Conservation (phyloP, 495 filamentous ascomycete species). For the Aspergillus bertholletiae region DNA sequence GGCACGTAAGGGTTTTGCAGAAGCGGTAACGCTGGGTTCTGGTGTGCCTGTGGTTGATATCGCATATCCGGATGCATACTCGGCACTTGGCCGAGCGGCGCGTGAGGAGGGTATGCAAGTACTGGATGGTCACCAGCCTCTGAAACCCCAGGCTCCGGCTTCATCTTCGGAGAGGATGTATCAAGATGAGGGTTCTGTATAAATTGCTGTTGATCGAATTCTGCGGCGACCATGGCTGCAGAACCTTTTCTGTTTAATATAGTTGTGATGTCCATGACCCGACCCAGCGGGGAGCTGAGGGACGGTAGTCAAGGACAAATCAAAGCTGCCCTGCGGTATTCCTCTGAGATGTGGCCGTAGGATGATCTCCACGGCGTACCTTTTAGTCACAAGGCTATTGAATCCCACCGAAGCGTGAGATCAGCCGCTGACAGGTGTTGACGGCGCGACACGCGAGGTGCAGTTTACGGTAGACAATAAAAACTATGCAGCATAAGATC, state of each 20-base stretch:
- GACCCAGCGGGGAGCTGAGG: conserved; percentile 32
- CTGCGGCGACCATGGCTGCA: conserved; percentile 49
- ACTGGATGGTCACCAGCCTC: conserved; percentile 65
- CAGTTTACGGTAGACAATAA: not conserved
- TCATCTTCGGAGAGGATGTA: conserved; percentile 42
- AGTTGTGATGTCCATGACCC: conserved; percentile 68
- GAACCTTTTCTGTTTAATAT: conserved; percentile 64
- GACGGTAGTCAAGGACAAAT: conserved; percentile 33
- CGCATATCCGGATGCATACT: conserved; percentile 47
- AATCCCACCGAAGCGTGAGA: too few relatives aligned
- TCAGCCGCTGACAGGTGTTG: too few relatives aligned
- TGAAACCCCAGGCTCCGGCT: conserved; percentile 66
- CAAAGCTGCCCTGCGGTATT: conserved; percentile 16
- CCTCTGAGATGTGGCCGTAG: conserved; percentile 19
- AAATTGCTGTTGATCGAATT: conserved; percentile 53
- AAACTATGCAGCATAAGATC: not conserved
- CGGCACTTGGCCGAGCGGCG: conserved; percentile 45
- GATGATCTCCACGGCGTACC: conserved; percentile 12
- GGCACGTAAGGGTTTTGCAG: conserved; percentile 49
- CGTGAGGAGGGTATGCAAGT: conserved; percentile 53
- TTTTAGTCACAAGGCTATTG: not conserved
- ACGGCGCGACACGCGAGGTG: too few relatives aligned
- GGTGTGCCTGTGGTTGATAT: conserved; percentile 52
- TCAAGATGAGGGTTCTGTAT: conserved; percentile 43
- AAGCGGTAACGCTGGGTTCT: conserved; percentile 56